phyloP scores from a whole-genome alignment of 2,329 filamentous ascomycete species.

The Trichoderma brevicompactum region DNA sequence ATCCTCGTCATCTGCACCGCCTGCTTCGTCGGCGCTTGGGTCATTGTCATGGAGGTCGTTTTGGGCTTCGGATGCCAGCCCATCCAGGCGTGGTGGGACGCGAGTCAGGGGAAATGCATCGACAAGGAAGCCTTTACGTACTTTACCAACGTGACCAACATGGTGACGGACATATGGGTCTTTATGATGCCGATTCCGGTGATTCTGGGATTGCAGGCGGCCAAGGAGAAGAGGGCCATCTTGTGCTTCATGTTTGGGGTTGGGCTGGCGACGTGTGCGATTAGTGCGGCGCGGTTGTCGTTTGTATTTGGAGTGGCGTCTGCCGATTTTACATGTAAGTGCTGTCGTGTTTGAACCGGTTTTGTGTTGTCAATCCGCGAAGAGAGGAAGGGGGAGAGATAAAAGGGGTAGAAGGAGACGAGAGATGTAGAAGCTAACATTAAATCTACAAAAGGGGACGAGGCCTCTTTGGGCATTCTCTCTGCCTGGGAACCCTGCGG shows the following conservation, averaged over 20 bases:
- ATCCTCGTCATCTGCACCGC: conserved; percentile 25
- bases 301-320: conserved; percentile 29
- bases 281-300: conserved; percentile 28
- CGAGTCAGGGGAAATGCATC: conserved; percentile 23
- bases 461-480: conserved; percentile 25
- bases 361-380: background rate
- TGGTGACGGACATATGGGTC: conserved; percentile 29
- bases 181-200: conserved; percentile 28
- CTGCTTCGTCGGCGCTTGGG: conserved; percentile 25
- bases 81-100: conserved; percentile 28
- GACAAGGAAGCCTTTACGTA: conserved; percentile 29
- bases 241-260: conserved; percentile 31
- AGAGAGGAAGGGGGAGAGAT: background rate
- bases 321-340: conserved; percentile 29
- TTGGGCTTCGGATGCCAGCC: conserved; percentile 31
- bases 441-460: conserved; percentile 16
- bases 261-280: conserved; percentile 29
- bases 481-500: conserved; percentile 31
- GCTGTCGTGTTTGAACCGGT: background rate
- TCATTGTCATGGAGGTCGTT: conserved; percentile 29
- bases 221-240: conserved; percentile 21
- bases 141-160: conserved; percentile 30
- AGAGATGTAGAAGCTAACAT: background rate
- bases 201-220: conserved; percentile 26
- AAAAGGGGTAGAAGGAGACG: background rate